These are phyloP conservation scores for Solanum hybrid DNA, from an alignment of 305 asterid genomes.

Conservation along the genomic window DNA sequence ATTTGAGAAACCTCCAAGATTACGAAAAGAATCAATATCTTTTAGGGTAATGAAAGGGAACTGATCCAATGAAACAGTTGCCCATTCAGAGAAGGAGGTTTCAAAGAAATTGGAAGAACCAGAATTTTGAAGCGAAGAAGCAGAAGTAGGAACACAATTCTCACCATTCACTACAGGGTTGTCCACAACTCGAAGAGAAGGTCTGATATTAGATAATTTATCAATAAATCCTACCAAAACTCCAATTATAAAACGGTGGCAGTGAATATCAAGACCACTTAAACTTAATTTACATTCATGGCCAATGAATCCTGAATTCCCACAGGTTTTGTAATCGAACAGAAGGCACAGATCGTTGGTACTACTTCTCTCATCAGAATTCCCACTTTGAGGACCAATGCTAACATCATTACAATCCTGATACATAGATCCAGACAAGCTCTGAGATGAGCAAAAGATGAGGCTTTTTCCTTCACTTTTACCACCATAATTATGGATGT, in stretches of 20 bases:
- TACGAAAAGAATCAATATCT: constrained; percentile 23
- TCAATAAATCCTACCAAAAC: constrained; percentile 45
- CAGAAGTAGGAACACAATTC: constrained; percentile 17
- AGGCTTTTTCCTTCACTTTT: constrained; percentile 26
- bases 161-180: constrained; percentile 23
- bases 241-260: constrained; percentile 66
- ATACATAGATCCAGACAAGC: constrained; percentile 27
- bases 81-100: constrained; percentile 31
- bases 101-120: constrained; percentile 26
- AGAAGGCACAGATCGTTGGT: constrained; percentile 39
- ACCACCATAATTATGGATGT: constrained; percentile 34
- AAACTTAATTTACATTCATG: constrained; percentile 35
- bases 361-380: constrained; percentile 27
- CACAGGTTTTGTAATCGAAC: constrained; percentile 50
- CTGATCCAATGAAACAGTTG: constrained; percentile 33
- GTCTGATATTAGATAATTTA: constrained; percentile 27
- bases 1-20: constrained; percentile 30
- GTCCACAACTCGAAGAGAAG: constrained; percentile 26
- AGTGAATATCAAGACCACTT: constrained; percentile 60
- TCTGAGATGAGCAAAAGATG: constrained; percentile 43
- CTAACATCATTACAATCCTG: constrained; percentile 20
- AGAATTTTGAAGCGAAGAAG: constrained; percentile 19
- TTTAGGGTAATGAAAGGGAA: constrained; percentile 29
- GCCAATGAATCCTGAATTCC: constrained; percentile 21
- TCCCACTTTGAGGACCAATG: constrained; percentile 25